Conservation (phyloP, 73 alveolate species). For the Uronychia binucleata region DNA sequence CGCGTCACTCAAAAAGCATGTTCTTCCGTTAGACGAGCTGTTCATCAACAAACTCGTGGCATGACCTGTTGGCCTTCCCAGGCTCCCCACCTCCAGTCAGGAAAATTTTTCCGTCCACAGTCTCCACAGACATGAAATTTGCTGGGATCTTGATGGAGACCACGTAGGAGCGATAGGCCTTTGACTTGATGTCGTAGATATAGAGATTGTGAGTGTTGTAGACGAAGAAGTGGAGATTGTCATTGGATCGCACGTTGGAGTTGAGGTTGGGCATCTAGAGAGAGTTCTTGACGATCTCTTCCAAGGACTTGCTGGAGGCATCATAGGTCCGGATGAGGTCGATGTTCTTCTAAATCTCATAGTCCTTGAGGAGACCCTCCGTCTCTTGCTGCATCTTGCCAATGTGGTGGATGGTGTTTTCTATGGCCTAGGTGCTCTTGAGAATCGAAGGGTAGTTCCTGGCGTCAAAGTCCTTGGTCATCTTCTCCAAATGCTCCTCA, state of each 20-base stretch:
- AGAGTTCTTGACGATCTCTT: constrained; percentile 20
- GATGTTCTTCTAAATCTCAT: constrained; percentile 30
- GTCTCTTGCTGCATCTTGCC: constrained; percentile 2
- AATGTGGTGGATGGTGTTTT: neutral
- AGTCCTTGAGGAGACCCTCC: constrained; percentile 35
- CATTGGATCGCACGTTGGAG: constrained; percentile 30
- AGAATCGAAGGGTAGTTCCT: constrained; percentile 40
- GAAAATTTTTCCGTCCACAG: constrained; percentile 51
- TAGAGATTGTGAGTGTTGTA: constrained; percentile 55
- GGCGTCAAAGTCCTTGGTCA: constrained; percentile 15
- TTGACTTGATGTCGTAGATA: constrained; percentile 43
- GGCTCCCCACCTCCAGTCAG: constrained; percentile 71
- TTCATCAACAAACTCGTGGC: constrained; percentile 56
- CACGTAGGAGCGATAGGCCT: constrained; percentile 50
- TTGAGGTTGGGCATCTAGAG: constrained; percentile 44
- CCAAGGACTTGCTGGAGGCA: constrained; percentile 19
- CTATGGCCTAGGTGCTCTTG: constrained; percentile 24
- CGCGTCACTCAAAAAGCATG: constrained; percentile 66
- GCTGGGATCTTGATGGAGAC: constrained; percentile 64
- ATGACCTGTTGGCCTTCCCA: constrained; percentile 56
- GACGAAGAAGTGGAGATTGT: constrained; percentile 61
- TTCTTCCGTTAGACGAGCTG: constrained; percentile 36
- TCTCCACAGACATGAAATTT: constrained; percentile 62
- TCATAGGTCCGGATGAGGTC: constrained; percentile 36
- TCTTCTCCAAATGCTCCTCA: constrained; percentile 30